phyloP scores from a whole-genome alignment of 495 filamentous ascomycete species.

The Xylaria intraflava region DNA sequence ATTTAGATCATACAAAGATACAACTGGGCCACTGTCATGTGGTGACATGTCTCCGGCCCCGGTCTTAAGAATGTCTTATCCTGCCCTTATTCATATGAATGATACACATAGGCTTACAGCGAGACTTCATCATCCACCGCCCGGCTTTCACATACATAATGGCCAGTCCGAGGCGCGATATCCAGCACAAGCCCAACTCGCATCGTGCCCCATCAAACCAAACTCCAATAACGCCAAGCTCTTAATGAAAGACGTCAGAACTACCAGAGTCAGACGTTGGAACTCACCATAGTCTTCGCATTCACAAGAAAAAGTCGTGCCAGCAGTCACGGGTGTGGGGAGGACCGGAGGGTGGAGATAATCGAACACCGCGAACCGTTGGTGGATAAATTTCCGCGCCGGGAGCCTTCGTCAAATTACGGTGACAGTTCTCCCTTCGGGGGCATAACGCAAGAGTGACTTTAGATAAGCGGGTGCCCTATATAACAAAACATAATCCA shows the following conservation, averaged over 20 bases:
- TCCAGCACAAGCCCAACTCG: too few species aligned
- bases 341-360: conserved; percentile 1
- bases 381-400: conserved; percentile 1
- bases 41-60: too few species aligned
- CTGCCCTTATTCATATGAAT: not conserved
- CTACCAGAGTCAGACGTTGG: not conserved
- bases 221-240: too few species aligned
- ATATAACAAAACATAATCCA: not conserved
- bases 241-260: not conserved
- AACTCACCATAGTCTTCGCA: not conserved
- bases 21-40: not conserved
- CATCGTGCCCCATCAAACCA: too few species aligned
- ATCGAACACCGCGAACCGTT: not conserved
- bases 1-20: not conserved
- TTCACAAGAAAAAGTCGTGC: not conserved
- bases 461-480: too few species aligned
- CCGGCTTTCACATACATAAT: too few species aligned
- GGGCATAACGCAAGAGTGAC: not conserved
- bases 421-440: not conserved
- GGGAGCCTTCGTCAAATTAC: not conserved
- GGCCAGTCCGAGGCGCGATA: too few species aligned
- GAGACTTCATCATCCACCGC: too few species aligned
- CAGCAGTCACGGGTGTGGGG: not conserved
- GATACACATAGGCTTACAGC: too few species aligned
- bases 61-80: too few species aligned